phyloP scores from a whole-genome alignment of 768 basidiomycete genomes.

The Agaricus blazei region DNA sequence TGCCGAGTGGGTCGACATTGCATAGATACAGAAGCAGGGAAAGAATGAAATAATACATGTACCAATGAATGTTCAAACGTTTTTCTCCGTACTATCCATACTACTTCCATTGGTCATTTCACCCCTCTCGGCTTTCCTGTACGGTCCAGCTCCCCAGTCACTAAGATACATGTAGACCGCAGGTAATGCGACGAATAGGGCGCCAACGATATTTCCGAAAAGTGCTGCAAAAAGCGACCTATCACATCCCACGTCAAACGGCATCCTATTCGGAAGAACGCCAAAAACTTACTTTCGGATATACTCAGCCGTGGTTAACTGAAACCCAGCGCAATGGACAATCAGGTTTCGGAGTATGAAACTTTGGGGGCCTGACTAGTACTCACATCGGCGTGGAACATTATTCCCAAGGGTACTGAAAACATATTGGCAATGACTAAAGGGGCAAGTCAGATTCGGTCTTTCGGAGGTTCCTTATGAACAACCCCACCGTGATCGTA shows the following conservation, averaged over 20 bases:
- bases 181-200: conserved; percentile 57
- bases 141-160: conserved; percentile 31
- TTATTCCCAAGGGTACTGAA: conserved; percentile 63
- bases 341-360: not conserved
- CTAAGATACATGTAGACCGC: conserved; percentile 58
- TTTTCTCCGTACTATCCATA: not conserved
- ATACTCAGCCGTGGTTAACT: conserved; percentile 52
- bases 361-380: not conserved
- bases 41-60: not conserved
- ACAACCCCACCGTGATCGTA: conserved; percentile 58
- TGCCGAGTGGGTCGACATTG: conserved; percentile 37
- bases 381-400: conserved; percentile 63
- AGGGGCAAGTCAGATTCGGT: not conserved
- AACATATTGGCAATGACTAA: conserved; percentile 75
- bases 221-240: conserved; percentile 62
- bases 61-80: not conserved
- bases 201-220: conserved; percentile 66
- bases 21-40: not conserved
- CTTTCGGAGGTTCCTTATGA: not conserved
- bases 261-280: not conserved
- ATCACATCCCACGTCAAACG: not conserved
- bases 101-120: conserved; percentile 12
- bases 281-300: conserved; percentile 53
- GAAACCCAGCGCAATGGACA: not conserved
- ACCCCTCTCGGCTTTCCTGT: conserved; percentile 36